Base-by-base conservation (phyloP, 179 eudicot genomes). In the Amaranthus tricolor region DNA sequence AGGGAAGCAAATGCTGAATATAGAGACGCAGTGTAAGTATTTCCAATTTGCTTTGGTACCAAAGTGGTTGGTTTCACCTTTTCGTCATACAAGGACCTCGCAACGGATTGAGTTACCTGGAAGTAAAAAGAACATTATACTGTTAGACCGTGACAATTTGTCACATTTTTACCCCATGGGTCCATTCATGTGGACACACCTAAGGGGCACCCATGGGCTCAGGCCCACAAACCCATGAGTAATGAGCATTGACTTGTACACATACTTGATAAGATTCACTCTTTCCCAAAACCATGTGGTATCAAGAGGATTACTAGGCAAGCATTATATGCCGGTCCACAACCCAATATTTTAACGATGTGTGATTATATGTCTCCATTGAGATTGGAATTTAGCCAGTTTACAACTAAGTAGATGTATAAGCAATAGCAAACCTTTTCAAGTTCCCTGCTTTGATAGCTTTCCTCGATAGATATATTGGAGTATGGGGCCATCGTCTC, bases 11-110 rank as follows among this genome's bases (percentile, higher is more conserved):
- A 88, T 57, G 99, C 98, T 2, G 94, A 89, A 80, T 96, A 96
- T 56, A 96, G 81, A 76, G 99, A 96, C 58, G 99, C 99, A 55
- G 99, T 96, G 81, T 96, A 93, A 86, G 92, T 96, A 88, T 96
- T 96, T 17, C 99, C 99, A 17, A 96, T 87, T 86, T 96, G 97
- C 80, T 96, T 93, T 15, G 98, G 98, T 68, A 96, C 12, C 86
- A 93, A 85, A 47, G 99, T 91, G 68, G 90, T 76, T 68, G 98
- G 98, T 74, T 88, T 89, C 60, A 96, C 91, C 87, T 84, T 96
- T 48, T 74, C 80, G 64, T 91, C 98, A 75, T 93, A 96, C 0
- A 86, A 65, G 9, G 94, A 84, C 86, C 91, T 96, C 44, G 99
- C 92, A 20, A 90, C 86, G 84, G 85, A 90, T 81, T 89, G 94